A percentile compares a stretch with the other conserved stretches of the same genome.
Evolutionary conservation across 2,329 filamentous ascomycete species (phyloP).

Genomic region (Xylariaceae sp.): DNA sequence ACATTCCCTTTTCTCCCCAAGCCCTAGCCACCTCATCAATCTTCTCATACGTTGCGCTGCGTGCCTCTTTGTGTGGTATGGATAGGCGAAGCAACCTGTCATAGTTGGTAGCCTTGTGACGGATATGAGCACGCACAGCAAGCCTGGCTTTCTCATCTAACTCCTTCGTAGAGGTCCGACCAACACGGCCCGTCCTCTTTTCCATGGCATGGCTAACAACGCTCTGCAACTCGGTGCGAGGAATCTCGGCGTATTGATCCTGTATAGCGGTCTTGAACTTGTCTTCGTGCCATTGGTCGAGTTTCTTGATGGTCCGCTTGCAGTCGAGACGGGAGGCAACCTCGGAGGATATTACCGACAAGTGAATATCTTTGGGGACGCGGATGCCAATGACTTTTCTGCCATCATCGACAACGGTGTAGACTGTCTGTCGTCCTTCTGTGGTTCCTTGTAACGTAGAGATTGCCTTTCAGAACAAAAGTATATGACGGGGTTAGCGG

Average conservation of each 20-base stretch:
- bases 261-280: constrained; percentile 8
- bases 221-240: neutral
- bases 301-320: neutral
- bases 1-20: too few relatives aligned
- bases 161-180: constrained; percentile 7
- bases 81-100: constrained; percentile 10
- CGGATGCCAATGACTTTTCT: constrained; percentile 12
- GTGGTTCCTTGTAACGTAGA: constrained; percentile 10
- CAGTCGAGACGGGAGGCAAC: neutral
- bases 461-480: constrained; percentile 12
- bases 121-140: constrained; percentile 12
- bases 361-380: constrained; percentile 6
- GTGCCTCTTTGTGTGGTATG: too few relatives aligned
- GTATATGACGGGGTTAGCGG: constrained; percentile 6
- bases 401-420: constrained; percentile 5
- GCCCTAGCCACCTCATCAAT: too few relatives aligned
- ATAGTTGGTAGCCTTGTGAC: constrained; percentile 13
- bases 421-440: constrained; percentile 3
- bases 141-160: constrained; percentile 6
- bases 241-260: constrained; percentile 5
- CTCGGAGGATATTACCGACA: constrained; percentile 3
- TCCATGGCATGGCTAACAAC: constrained; percentile 6
- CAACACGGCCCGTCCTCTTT: constrained; percentile 12
- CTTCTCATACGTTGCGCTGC: too few relatives aligned
- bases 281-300: constrained; percentile 6